Evolutionary conservation across 352 stramenopile genomes (phyloP), one percentile per base, ranked within the genome.

Genomic region (Phytophthora pisi): DNA sequence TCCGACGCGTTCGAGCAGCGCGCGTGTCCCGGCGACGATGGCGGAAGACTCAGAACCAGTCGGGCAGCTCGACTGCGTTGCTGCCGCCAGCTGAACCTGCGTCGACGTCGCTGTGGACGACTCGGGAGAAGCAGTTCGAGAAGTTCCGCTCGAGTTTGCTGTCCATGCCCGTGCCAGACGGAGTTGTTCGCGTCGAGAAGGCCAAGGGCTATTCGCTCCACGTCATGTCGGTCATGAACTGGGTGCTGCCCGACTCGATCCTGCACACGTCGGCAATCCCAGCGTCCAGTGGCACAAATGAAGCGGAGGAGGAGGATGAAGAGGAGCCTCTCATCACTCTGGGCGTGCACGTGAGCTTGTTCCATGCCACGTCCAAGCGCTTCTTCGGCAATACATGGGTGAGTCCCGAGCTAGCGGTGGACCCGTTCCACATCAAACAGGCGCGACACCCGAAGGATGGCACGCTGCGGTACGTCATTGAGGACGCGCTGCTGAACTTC

Each of bases 361-460:
- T 97, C 66, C 92, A 98, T 58, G 57, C 78, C 1, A 34, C 68
- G 2, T 88, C 87, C 0, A 92, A 91, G 64, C 81, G 91, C 10
- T 98, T 98, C 71, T 98, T 97, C 63, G 94, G 94, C 3, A 97
- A 96, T 40, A 98, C 94, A 38, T 98, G 88, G 88, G 88, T 88
- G 2, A 95, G 79, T 54, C 79, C 86, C 1, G 86, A 93, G 61
- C 64, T 94, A 15, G 64, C 68, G 3, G 57, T 89, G 26, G 79
- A 91, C 28, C 53, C 73, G 0, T 75, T 79, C 40, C 57, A 80
- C 26, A 86, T 91, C 70, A 81, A 82, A 28, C 77, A 84, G 24
- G 65, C 66, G n/a, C 77, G 77, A 15, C 66, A 84, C 43, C 53
- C 71, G 1, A 84, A 81, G 34, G 67, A 82, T 31, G 81, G 78